Evolutionary conservation across 495 filamentous ascomycete species (phyloP).

Genomic region (Wilcoxina mikolae): DNA sequence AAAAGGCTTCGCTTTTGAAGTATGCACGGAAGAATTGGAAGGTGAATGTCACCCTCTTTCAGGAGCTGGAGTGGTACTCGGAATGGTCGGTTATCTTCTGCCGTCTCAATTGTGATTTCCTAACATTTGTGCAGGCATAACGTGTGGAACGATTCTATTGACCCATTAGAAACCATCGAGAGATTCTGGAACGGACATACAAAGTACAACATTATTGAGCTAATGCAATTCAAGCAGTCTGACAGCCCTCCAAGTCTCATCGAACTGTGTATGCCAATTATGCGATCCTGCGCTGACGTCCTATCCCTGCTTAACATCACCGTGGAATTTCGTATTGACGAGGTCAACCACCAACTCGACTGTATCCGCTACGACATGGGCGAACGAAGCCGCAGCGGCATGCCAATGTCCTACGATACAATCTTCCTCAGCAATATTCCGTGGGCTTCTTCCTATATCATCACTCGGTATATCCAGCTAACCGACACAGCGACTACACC

Average conservation of each 20-base stretch:
- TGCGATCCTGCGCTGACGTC: background rate
- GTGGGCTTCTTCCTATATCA: background rate
- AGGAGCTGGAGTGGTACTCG: background rate
- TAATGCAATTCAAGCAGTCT: too few relatives aligned
- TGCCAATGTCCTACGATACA: background rate
- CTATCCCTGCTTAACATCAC: background rate
- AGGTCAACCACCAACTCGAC: background rate
- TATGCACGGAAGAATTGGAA: background rate
- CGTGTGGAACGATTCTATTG: background rate
- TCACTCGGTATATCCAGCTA: background rate
- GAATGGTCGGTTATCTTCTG: background rate
- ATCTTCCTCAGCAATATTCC: background rate
- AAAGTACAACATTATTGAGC: too few relatives aligned
- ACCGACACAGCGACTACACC: conserved; percentile 28
- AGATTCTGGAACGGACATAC: background rate
- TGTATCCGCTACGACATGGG: background rate
- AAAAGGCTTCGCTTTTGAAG: too few relatives aligned
- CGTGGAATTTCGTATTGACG: background rate
- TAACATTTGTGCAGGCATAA: background rate
- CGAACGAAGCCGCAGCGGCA: background rate
- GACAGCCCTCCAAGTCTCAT: too few relatives aligned
- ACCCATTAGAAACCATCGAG: background rate
- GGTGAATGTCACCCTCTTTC: background rate
- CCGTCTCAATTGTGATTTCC: background rate
- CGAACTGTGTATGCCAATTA: background rate